Evolutionary conservation across 139 green algal species (phyloP).

Genomic region (Chlorella ohadii): DNA sequence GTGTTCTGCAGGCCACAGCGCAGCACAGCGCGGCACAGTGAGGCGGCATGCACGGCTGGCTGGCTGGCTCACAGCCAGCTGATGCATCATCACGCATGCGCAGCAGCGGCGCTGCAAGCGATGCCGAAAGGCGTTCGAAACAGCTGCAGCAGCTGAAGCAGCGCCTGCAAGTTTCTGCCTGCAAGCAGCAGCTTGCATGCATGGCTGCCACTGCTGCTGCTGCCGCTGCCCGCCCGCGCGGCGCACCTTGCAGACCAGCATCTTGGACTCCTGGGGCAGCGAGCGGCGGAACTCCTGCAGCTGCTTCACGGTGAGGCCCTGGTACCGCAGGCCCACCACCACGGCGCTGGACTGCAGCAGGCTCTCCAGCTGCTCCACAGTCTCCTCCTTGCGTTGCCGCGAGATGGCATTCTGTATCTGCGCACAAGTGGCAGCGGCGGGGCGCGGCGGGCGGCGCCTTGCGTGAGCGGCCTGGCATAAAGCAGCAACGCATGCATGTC

Average conservation of each 20-base stretch:
- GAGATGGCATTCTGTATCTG: slow-evolving; percentile 81
- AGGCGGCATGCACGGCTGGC: no score
- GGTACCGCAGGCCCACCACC: slow-evolving; percentile 86
- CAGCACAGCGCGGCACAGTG: no score
- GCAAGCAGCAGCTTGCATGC: no score
- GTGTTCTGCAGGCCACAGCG: slow-evolving; percentile 62
- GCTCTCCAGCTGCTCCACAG: slow-evolving; percentile 69
- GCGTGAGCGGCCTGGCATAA: neutral
- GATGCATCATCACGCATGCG: no score
- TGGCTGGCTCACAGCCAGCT: no score
- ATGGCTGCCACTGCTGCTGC: no score
- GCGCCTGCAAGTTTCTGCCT: no score
- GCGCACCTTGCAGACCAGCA: slow-evolving; percentile 79
- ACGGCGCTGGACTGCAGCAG: slow-evolving; percentile 77
- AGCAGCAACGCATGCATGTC: neutral
- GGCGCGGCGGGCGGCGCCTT: neutral
- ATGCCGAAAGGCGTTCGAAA: no score
- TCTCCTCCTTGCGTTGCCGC: slow-evolving; percentile 81
- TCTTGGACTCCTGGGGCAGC: slow-evolving; percentile 68
- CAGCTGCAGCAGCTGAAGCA: no score
- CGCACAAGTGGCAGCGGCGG: neutral
- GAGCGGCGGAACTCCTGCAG: slow-evolving; percentile 77
- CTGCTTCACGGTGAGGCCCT: slow-evolving; percentile 81
- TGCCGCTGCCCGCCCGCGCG: no score
- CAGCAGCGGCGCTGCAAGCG: no score